Conservation (phyloP, 208 protist genomes). For the Naegleria lovaniensis region DNA sequence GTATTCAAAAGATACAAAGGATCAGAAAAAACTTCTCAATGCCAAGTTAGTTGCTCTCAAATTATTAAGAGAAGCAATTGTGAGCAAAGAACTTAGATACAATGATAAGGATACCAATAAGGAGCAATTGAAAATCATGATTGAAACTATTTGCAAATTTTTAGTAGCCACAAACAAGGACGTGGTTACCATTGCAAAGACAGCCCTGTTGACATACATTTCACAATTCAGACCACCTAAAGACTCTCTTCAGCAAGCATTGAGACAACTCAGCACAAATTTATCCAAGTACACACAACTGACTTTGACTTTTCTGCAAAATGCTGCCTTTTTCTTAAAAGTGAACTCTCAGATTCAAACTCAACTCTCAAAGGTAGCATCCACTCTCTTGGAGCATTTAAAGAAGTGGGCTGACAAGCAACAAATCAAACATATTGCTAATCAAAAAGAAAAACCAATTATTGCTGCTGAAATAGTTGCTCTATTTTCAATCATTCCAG, state of each 20-base stretch:
- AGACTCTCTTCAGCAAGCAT: neutral
- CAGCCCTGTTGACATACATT: neutral
- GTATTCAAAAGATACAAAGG: neutral
- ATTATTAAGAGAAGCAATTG: neutral
- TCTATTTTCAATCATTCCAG: neutral
- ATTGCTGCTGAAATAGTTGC: neutral
- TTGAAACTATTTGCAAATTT: neutral
- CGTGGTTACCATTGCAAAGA: neutral
- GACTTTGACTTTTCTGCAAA: neutral
- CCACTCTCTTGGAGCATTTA: neutral
- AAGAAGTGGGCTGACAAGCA: neutral
- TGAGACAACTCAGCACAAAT: neutral
- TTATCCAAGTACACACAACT: neutral
- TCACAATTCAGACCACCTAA: neutral
- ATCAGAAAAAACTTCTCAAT: neutral
- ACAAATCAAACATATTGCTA: neutral
- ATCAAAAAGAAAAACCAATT: neutral
- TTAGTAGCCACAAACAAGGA: neutral
- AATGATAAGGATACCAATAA: neutral
- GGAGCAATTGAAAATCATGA: neutral
- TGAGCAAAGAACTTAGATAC: neutral
- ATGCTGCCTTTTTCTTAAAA: neutral
- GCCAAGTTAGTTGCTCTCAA: neutral
- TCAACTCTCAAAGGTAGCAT: neutral
- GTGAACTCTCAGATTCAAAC: neutral